Evolutionary conservation across 768 basidiomycete genomes (phyloP).

Genomic region (Rhizopogon vesiculosus): DNA sequence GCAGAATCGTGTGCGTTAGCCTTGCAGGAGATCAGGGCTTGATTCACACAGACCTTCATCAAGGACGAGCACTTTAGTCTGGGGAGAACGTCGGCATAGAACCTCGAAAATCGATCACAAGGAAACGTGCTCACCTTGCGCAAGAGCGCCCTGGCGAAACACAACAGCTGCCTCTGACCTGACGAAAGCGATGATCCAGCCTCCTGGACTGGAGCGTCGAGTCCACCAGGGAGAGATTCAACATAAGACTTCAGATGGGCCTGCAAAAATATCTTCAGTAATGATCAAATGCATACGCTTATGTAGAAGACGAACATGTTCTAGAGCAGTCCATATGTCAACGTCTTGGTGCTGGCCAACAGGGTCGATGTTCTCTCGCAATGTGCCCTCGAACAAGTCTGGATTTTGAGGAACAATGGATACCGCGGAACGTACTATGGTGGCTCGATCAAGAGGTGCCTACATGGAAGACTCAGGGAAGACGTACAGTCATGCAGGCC

Average conservation of each 20-base stretch:
- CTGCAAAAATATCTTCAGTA: conserved; percentile 24
- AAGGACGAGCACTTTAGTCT: conserved; percentile 86
- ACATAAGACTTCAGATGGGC: conserved; percentile 67
- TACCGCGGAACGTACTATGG: conserved; percentile 61
- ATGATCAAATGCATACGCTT: background rate
- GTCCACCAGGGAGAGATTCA: conserved; percentile 55
- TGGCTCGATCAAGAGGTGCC: background rate
- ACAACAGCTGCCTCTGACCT: conserved; percentile 85
- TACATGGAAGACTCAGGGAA: background rate
- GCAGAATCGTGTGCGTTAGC: conserved; percentile 1
- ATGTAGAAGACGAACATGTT: conserved; percentile 39
- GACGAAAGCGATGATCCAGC: conserved; percentile 78
- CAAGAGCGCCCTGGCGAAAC: conserved; percentile 82
- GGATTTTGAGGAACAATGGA: conserved; percentile 85
- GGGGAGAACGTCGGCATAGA: background rate
- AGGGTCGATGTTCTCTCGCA: conserved; percentile 90
- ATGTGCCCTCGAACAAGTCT: conserved; percentile 65
- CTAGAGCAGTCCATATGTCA: conserved; percentile 85
- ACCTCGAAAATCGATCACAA: background rate
- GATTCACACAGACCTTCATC: conserved; percentile 64
- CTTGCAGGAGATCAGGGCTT: background rate
- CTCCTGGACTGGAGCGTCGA: conserved; percentile 73
- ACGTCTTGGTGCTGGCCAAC: conserved; percentile 67
- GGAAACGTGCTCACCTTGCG: conserved; percentile 46
- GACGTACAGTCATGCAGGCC: conserved; percentile 56